Evolutionary conservation across 768 basidiomycete genomes (phyloP), one percentile per base, ranked within the genome.

Genomic region (Amanita pallidorosea): DNA sequence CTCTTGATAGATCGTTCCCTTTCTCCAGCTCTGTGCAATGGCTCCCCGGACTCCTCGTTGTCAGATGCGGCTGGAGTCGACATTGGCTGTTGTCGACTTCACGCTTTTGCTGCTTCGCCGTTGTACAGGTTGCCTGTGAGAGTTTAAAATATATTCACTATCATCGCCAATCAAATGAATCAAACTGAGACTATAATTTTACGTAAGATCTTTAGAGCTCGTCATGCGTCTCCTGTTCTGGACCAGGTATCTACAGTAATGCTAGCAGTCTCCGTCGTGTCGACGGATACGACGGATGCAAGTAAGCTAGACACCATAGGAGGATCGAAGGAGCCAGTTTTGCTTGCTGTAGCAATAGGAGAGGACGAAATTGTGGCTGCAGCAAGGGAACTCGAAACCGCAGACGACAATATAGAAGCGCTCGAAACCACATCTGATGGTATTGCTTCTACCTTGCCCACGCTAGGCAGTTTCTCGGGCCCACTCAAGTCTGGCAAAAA

Each of bases 401-500:
- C 20, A 25, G 35, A 25, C 23, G 45, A 34, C 20, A 35, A 11
- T n/a, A 23, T 25, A 12, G n/a, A 8, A n/a, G 35, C 35, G 3
- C 20, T 18, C 29, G 49, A 23, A 22, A 41, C 41, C 27, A 49
- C 18, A 12, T 7, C 22, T 23, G 49, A 43, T 20, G 35, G 11
- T 17, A n/a, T 50, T 29, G 29, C 18, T 7, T 20, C 31, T n/a
- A 15, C 37, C 22, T 49, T 31, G 22, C 17, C 27, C 1, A 17
- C 8, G n/a, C 27, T 11, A 33, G 35, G 43, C 0, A 44, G 8
- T 20, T 43, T 25, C 6, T 27, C 22, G 20, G 34, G 33, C 4
- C 44, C 20, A n/a, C 27, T 29, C 29, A 73, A 72, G 61, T 68
- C 67, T 22, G 88, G 88, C 0, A 89, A 50, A 49, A 87, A 87